Conservation (phyloP, 78 protist genomes). For the Mantamonas sphyraenae region DNA sequence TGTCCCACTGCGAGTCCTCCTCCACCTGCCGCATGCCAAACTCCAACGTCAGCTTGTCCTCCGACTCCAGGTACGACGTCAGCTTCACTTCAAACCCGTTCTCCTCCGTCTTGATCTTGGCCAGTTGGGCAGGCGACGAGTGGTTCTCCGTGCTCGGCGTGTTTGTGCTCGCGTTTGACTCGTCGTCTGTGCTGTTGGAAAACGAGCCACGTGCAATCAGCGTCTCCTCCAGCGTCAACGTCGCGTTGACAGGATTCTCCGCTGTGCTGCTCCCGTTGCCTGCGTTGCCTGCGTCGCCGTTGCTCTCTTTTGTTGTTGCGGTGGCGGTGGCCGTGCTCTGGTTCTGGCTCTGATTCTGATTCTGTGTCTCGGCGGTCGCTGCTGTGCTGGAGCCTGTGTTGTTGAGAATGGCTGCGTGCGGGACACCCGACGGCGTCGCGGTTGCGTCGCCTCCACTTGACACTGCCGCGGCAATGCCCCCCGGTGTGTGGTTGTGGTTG, state of each 20-base stretch:
- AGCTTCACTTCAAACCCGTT: constrained; percentile 4
- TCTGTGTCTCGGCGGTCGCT: neutral
- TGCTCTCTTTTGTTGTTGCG: no score
- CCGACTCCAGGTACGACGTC: neutral
- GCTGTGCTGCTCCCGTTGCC: no score
- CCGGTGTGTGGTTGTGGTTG: neutral
- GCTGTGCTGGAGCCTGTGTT: neutral
- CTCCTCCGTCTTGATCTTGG: neutral
- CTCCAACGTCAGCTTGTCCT: neutral
- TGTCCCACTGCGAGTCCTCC: neutral
- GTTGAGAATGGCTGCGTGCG: neutral
- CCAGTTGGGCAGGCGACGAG: no score
- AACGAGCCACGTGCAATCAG: no score
- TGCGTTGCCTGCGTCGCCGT: no score
- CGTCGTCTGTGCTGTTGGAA: no score
- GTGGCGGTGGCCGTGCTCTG: no score
- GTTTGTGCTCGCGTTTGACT: no score
- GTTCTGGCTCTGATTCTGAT: neutral
- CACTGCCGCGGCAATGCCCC: neutral
- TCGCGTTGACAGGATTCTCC: no score
- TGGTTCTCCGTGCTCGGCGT: no score
- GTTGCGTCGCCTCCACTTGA: neutral
- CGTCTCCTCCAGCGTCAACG: no score
- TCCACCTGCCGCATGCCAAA: neutral
- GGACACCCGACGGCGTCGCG: neutral